A percentile compares a stretch with the other conserved stretches of the same genome.
Conservation (phyloP, 345 rosid species). For the Erysimum cheiranthoides region DNA sequence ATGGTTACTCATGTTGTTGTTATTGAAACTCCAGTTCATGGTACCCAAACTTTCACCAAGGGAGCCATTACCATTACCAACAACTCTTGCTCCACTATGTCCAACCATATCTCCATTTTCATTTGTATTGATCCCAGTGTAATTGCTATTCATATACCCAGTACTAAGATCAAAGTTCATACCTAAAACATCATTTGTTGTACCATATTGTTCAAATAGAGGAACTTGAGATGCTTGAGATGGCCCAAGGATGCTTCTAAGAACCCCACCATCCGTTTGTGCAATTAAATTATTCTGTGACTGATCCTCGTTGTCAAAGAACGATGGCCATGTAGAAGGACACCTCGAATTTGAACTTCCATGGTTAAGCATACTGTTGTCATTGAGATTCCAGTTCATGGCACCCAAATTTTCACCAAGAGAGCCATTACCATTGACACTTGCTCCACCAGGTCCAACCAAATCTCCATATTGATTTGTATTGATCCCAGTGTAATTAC, state of each 20-base stretch:
- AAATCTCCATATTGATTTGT: not conserved
- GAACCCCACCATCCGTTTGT: not conserved
- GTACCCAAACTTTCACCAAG: not conserved
- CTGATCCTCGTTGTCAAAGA: not conserved
- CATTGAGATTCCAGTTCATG: constrained; percentile 18
- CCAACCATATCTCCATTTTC: not conserved
- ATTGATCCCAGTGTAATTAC: not conserved
- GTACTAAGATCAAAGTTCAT: not conserved
- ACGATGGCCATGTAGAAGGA: not conserved
- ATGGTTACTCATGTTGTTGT: constrained; percentile 17
- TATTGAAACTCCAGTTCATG: constrained; percentile 12
- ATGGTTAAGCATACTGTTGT: constrained; percentile 1
- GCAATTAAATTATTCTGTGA: not conserved
- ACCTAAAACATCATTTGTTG: constrained; percentile 9
- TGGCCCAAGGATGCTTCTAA: not conserved
- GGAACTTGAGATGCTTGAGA: constrained; percentile 21
- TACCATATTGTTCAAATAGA: constrained; percentile 8
- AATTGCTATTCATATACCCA: not conserved
- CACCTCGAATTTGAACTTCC: constrained; percentile 12
- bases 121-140: not conserved
- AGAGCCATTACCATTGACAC: not conserved
- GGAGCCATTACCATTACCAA: not conserved
- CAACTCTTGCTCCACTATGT: not conserved
- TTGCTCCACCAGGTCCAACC: not conserved
- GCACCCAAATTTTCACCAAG: not conserved